These are phyloP conservation scores for Trametes coccinea DNA, from an alignment of 768 basidiomycete species.

Conservation along the genomic window DNA sequence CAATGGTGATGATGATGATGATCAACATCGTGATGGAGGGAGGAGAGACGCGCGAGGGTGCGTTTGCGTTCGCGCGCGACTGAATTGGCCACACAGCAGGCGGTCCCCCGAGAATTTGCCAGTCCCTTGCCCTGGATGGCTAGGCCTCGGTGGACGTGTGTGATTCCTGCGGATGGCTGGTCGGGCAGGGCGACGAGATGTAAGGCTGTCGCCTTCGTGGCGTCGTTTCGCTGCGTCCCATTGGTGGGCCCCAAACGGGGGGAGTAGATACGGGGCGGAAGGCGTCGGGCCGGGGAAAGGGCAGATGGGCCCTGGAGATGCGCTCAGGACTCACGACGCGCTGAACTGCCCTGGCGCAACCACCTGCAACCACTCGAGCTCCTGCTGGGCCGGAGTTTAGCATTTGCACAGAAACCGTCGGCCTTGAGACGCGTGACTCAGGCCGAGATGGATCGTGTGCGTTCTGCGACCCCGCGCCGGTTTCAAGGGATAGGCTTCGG, in stretches of 20 bases:
- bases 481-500: no score
- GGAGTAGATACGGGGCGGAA: no score
- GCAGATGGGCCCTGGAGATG: no score
- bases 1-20: neutral
- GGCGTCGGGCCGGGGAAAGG: no score
- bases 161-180: neutral
- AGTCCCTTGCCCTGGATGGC: neutral
- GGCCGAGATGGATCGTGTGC: no score
- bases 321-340: neutral
- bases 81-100: neutral
- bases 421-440: no score
- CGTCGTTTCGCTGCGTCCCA: neutral
- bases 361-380: no score
- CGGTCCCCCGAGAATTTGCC: neutral
- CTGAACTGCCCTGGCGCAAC: neutral
- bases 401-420: no score
- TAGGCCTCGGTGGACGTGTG: neutral
- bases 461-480: no score
- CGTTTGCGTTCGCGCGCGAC: neutral
- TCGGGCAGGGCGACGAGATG: neutral
- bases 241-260: neutral
- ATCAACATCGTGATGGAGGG: conserved; percentile 3
- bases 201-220: conserved; percentile 10
- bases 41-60: neutral
- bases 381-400: no score